phyloP scores from a whole-genome alignment of 352 stramenopile species.

The Globisporangium cylindrosporum region DNA sequence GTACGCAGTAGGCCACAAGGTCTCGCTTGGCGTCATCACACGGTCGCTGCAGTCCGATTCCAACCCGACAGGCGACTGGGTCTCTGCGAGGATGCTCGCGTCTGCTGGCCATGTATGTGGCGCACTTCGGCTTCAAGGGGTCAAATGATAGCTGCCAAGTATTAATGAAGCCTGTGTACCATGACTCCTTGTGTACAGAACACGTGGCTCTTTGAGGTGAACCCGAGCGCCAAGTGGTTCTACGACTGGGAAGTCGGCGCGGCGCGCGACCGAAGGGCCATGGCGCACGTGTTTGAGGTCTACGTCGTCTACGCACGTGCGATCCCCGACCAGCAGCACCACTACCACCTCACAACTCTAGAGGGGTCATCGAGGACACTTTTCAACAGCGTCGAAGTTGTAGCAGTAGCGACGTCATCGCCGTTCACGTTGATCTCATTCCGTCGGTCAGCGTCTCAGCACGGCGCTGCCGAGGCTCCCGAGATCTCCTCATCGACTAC shows the following conservation, averaged over 20 bases:
- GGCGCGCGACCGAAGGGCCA: conserved; percentile 6
- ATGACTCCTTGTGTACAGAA: too few species aligned
- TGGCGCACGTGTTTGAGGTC: conserved; percentile 11
- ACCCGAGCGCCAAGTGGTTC: conserved; percentile 5
- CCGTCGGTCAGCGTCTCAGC: not conserved
- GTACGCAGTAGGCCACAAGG: not conserved
- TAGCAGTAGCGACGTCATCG: conserved; percentile 2
- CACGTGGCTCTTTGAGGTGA: conserved; percentile 12
- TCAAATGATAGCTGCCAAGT: too few species aligned
- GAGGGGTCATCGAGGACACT: not conserved
- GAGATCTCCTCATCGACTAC: not conserved
- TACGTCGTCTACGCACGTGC: not conserved
- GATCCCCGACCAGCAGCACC: not conserved
- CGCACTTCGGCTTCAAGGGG: too few species aligned
- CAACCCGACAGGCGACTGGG: conserved; percentile 6
- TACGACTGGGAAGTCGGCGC: conserved; percentile 12
- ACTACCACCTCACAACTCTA: too few species aligned
- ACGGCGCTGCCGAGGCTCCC: not conserved
- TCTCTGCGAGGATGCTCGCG: conserved; percentile 1
- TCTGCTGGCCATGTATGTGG: not conserved
- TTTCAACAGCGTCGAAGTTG: not conserved
- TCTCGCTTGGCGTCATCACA: not conserved
- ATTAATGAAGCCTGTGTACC: too few species aligned
- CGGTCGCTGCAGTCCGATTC: not conserved
- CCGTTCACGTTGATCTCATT: conserved; percentile 9